These are phyloP conservation scores for Heterobasidion parviporum DNA, from an alignment of 1,284 basidiomycete genomes.

Conservation along the genomic window DNA sequence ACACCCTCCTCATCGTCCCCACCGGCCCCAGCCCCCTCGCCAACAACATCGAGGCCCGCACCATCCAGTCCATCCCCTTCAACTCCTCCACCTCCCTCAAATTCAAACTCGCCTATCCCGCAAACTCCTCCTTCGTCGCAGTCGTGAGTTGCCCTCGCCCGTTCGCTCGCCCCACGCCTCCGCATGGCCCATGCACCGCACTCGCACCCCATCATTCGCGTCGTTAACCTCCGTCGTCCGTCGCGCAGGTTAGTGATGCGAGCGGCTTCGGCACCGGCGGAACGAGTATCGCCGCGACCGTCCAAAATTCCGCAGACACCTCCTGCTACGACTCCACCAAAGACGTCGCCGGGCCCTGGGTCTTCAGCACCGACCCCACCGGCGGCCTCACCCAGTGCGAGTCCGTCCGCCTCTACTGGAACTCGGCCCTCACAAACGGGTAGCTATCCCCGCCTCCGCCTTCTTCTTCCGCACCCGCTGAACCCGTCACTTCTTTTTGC, in stretches of 20 bases:
- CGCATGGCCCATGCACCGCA: no score
- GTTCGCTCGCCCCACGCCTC: neutral
- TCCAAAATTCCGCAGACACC: slow-evolving; percentile 40
- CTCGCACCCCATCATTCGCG: neutral
- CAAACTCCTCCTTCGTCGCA: slow-evolving; percentile 61
- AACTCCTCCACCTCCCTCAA: slow-evolving; percentile 30
- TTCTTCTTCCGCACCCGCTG: neutral
- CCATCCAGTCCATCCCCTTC: slow-evolving; percentile 50
- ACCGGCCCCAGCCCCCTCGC: slow-evolving; percentile 52
- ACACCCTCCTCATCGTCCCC: slow-evolving; percentile 57
- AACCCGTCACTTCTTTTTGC: neutral
- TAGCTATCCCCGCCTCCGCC: slow-evolving; percentile 20
- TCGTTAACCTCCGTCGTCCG: neutral
- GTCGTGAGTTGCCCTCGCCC: slow-evolving; percentile 47
- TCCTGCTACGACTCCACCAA: slow-evolving; percentile 50
- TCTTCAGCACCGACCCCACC: slow-evolving; percentile 50
- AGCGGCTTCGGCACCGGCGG: slow-evolving; percentile 67
- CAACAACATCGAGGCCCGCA: slow-evolving; percentile 56
- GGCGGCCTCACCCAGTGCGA: slow-evolving; percentile 58
- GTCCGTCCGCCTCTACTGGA: slow-evolving; percentile 57
- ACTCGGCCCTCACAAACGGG: slow-evolving; percentile 43
- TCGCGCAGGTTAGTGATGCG: slow-evolving; percentile 56
- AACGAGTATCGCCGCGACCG: slow-evolving; percentile 55
- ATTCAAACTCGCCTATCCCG: slow-evolving; percentile 60
- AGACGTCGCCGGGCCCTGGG: slow-evolving; percentile 44